phyloP scores from a whole-genome alignment of 768 basidiomycete genomes.

The Podaxis sp. region DNA sequence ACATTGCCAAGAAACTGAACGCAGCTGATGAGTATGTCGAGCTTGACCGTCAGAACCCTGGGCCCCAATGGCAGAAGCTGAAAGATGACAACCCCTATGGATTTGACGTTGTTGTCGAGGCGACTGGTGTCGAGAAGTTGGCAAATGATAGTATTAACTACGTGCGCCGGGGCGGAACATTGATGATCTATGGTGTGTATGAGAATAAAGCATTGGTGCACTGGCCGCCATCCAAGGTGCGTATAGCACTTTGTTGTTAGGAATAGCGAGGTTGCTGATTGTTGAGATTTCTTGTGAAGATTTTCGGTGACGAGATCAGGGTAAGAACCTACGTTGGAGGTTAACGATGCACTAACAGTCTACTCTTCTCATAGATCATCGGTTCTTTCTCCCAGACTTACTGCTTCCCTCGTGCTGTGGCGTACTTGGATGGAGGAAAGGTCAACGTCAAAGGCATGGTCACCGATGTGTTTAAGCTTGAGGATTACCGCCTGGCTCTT shows the following conservation, averaged over 20 bases:
- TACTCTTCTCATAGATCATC: conserved; percentile 56
- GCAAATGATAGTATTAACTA: conserved; percentile 90
- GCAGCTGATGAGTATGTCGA: conserved; percentile 85
- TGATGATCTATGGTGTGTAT: conserved; percentile 91
- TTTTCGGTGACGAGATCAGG: conserved; percentile 62
- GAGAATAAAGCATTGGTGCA: conserved; percentile 79
- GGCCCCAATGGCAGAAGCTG: conserved; percentile 74
- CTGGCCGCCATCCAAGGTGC: conserved; percentile 85
- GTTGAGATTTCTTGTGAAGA: conserved; percentile 27
- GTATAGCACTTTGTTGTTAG: conserved; percentile 26
- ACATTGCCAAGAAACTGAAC: conserved; percentile 74
- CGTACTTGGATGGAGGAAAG: conserved; percentile 85
- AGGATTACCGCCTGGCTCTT: conserved; percentile 66
- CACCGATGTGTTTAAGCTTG: conserved; percentile 60
- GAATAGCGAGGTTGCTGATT: not conserved
- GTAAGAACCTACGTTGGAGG: conserved; percentile 17
- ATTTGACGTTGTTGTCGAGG: conserved; percentile 77
- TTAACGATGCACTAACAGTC: not conserved
- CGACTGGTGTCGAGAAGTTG: conserved; percentile 74
- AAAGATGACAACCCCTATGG: conserved; percentile 82
- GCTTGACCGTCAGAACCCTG: conserved; percentile 71
- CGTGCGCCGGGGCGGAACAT: conserved; percentile 77
- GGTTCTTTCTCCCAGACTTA: conserved; percentile 87
- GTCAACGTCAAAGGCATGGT: conserved; percentile 73
- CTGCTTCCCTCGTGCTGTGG: conserved; percentile 90